A percentile compares a stretch with the other conserved stretches of the same genome.
These are phyloP conservation scores for Pezicula carpinea DNA, from an alignment of 2,329 filamentous ascomycete species.

Conservation along the genomic window DNA sequence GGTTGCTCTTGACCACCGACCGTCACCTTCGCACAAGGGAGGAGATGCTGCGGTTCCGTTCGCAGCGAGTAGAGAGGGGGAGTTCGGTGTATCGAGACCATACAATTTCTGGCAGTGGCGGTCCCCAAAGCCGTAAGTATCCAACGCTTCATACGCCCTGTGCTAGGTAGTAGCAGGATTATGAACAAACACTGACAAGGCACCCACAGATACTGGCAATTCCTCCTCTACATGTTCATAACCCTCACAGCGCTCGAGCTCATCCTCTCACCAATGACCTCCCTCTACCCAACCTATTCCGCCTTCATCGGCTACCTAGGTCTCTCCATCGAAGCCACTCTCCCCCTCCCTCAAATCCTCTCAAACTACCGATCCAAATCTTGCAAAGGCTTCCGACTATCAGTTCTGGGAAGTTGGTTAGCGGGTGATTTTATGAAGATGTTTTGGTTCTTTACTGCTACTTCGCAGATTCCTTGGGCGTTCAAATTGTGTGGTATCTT, in stretches of 20 bases:
- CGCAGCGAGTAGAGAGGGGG: slow-evolving; percentile 33
- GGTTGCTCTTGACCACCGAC: slow-evolving; percentile 64
- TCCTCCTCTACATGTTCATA: slow-evolving; percentile 63
- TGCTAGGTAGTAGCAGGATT: background rate
- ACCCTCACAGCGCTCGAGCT: slow-evolving; percentile 60
- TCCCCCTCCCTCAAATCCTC: slow-evolving; percentile 75
- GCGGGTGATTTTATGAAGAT: slow-evolving; percentile 82
- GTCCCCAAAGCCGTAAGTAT: slow-evolving; percentile 56
- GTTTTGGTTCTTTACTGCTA: slow-evolving; percentile 76
- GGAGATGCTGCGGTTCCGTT: slow-evolving; percentile 61
- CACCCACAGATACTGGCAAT: slow-evolving; percentile 65
- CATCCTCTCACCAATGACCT: slow-evolving; percentile 53
- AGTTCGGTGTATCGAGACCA: slow-evolving; percentile 47
- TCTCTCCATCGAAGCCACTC: slow-evolving; percentile 72
- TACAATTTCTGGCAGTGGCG: slow-evolving; percentile 84
- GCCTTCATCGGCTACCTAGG: slow-evolving; percentile 68
- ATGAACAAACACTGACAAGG: background rate
- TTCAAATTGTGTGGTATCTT: slow-evolving; percentile 83
- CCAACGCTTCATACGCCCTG: background rate
- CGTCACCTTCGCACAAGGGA: slow-evolving; percentile 52
- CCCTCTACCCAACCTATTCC: slow-evolving; percentile 62
- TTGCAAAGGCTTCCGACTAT: slow-evolving; percentile 73
- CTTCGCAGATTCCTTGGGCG: slow-evolving; percentile 64
- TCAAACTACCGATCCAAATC: slow-evolving; percentile 64
- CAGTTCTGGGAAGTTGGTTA: slow-evolving; percentile 73